phyloP scores from a whole-genome alignment of 2,329 filamentous ascomycete species.

The Cadophora gregata region DNA sequence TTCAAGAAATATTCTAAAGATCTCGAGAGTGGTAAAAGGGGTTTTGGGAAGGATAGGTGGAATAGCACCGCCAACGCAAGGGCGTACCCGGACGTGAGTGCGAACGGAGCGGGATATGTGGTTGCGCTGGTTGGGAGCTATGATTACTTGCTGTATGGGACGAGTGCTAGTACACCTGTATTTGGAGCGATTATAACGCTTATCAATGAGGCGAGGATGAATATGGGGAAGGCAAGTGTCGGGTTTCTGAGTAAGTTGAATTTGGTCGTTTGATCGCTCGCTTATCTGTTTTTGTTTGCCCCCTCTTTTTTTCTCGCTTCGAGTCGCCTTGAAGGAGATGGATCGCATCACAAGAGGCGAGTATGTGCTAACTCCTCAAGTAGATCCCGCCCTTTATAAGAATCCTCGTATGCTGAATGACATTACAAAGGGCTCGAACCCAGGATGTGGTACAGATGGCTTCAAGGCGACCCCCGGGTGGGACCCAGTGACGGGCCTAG shows the following conservation, averaged over 20 bases:
- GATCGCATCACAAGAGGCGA: no score
- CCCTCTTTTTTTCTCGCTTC: no score
- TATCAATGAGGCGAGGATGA: conserved; percentile 20
- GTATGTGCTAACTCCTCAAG: no score
- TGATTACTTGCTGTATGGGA: conserved; percentile 27
- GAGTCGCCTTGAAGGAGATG: no score
- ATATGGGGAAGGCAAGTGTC: conserved; percentile 5
- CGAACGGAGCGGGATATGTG: conserved; percentile 52
- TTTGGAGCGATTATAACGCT: conserved; percentile 18
- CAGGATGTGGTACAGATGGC: conserved; percentile 5
- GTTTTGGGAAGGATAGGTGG: conserved; percentile 8
- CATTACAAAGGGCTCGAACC: conserved; percentile 8
- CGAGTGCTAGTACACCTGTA: conserved; percentile 10
- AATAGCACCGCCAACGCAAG: conserved; percentile 38
- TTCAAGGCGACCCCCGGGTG: conserved; percentile 14
- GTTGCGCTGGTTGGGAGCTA: conserved; percentile 54
- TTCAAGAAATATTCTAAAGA: conserved; percentile 2
- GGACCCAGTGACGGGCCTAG: conserved; percentile 21
- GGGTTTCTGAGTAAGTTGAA: conserved; percentile 8
- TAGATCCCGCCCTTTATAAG: conserved; percentile 16
- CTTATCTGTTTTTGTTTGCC: no score
- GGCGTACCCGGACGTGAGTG: conserved; percentile 56
- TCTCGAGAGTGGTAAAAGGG: background rate
- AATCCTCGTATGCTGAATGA: conserved; percentile 18
- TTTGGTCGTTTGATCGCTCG: no score